Evolutionary conservation across 202 grass and related monocot species (phyloP).

Genomic region (Hordeum pubiflorum): DNA sequence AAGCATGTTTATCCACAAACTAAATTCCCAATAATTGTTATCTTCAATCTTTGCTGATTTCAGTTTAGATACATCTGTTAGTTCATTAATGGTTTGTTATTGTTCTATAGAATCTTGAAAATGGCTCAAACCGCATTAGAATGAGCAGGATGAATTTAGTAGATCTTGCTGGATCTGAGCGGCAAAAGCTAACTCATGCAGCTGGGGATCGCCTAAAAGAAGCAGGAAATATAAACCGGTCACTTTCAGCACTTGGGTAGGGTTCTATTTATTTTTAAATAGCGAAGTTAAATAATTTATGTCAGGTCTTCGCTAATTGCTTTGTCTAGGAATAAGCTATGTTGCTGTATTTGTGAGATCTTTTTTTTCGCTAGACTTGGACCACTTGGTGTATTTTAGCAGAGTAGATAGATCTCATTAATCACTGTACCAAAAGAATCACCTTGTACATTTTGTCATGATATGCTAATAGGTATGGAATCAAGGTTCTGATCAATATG

Average conservation of each 20-base stretch:
- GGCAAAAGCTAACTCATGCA: slow-evolving; percentile 79
- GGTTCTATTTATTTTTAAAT: neutral
- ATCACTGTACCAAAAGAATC: neutral
- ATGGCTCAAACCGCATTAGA: slow-evolving; percentile 61
- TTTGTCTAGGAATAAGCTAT: neutral
- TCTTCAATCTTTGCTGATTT: neutral
- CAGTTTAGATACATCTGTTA: neutral
- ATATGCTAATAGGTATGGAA: neutral
- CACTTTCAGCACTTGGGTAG: slow-evolving; percentile 92
- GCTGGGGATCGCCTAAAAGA: slow-evolving; percentile 82
- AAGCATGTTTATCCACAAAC: neutral
- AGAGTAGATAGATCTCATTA: neutral
- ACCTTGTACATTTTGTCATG: neutral
- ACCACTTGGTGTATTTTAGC: neutral
- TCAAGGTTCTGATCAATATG: slow-evolving; percentile 12
- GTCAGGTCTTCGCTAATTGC: neutral
- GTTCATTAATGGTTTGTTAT: neutral
- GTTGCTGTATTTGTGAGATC: neutral
- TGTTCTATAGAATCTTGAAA: slow-evolving; percentile 52
- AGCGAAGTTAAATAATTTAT: neutral
- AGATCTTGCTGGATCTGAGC: slow-evolving; percentile 95
- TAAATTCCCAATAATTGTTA: neutral
- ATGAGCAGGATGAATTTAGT: slow-evolving; percentile 94
- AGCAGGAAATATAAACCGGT: slow-evolving; percentile 96
- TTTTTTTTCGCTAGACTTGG: neutral